phyloP scores from a whole-genome alignment of 2,329 filamentous ascomycete genomes.

The Lachnellula cervina region DNA sequence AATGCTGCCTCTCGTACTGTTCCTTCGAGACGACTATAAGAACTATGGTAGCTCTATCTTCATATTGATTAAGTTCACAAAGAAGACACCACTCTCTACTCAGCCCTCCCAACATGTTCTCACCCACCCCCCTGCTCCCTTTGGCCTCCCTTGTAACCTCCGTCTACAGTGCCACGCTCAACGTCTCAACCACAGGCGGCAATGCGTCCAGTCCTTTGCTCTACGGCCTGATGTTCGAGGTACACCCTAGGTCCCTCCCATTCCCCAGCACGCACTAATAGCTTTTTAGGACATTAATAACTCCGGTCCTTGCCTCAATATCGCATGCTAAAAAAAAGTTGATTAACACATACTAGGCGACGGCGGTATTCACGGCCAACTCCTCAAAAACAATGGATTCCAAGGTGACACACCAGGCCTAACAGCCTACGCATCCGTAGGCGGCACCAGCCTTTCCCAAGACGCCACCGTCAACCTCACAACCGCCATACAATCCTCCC shows the following conservation, averaged over 20 bases:
- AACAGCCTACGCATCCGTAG: constrained; percentile 11
- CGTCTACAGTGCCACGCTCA: constrained; percentile 6
- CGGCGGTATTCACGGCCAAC: constrained; percentile 66
- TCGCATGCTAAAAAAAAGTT: neutral
- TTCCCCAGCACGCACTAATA: too few species aligned
- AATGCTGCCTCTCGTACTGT: too few species aligned
- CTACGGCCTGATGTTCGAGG: constrained; percentile 19
- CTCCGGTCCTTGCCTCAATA: neutral
- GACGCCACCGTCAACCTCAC: constrained; percentile 10
- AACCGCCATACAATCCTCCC: constrained; percentile 7
- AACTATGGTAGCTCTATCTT: too few species aligned
- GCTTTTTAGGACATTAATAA: constrained; percentile 1
- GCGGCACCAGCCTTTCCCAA: constrained; percentile 5
- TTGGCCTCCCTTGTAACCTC: neutral
- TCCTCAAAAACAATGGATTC: constrained; percentile 65
- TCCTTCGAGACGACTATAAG: too few species aligned
- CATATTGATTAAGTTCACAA: too few species aligned
- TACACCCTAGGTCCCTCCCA: neutral
- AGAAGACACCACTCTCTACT: neutral
- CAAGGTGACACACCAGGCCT: constrained; percentile 37
- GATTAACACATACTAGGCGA: constrained; percentile 39
- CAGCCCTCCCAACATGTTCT: neutral
- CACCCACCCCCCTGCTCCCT: neutral
- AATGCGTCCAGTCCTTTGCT: constrained; percentile 18
- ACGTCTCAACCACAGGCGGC: constrained; percentile 13